Evolutionary conservation across 768 basidiomycete genomes (phyloP), one percentile per base, ranked within the genome.

Genomic region (Podaxis rugospora): DNA sequence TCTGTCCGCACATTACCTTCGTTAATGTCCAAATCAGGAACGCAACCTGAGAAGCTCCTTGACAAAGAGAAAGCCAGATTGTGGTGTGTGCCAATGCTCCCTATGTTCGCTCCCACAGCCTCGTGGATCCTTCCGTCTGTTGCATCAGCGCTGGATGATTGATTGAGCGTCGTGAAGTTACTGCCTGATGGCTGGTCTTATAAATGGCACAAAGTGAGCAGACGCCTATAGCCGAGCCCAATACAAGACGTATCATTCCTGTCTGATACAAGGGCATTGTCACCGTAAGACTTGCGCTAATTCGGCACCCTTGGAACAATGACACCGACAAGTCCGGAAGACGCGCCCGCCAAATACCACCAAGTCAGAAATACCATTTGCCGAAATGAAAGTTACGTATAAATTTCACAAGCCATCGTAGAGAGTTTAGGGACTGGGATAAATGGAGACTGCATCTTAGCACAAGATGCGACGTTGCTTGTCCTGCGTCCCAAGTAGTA

Each of bases 41-140:
- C 65, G 64, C 85, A 85, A 55, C 84, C 75, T 0, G 89, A 91
- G 10, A 90, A 90, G 65, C 89, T 89, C 71, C 86, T 89, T 11
- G 89, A 89, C 2, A 90, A 65, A 3, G 89, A 88, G 27, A 75
- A 75, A 11, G 72, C 68, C 14, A 80, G 70, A 35, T n/a, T n/a
- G n/a, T n/a, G n/a, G n/a, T n/a, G 66, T 36, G 70, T 70, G 4
- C 70, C 74, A 58, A 76, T 74, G 18, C 72, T 58, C 5, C 59
- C 62, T 51, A 32, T 2, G 32, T 32, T 32, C 52, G 65, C 52
- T 68, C 51, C 62, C 54, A 64, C 62, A 32, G 32, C 32, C 32
- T 32, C 32, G 7, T 32, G 32, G 32, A 9, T 59, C 62, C 49
- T 62, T 67, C 44, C 60, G 52, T 28, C 62, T 55, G 51, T 66